These are phyloP conservation scores for Teratosphaeria epicoccoides DNA, from an alignment of 2,329 filamentous ascomycete genomes.

Conservation along the genomic window DNA sequence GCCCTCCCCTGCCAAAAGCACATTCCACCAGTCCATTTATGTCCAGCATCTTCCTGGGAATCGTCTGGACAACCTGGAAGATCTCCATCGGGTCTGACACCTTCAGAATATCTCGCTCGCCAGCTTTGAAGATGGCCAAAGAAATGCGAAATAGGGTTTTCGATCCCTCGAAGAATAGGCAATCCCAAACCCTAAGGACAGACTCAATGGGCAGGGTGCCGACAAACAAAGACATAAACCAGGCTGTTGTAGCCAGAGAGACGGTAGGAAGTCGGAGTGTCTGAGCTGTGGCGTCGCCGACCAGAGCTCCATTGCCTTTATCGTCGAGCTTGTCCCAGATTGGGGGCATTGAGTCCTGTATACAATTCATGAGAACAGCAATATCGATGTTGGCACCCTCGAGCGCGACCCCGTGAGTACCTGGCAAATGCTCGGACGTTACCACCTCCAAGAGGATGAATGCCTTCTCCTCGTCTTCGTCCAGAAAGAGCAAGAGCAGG, in stretches of 20 bases:
- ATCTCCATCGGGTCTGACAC: slow-evolving; percentile 87
- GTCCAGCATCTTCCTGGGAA: slow-evolving; percentile 72
- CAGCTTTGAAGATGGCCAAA: slow-evolving; percentile 80
- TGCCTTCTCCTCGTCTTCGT: slow-evolving; percentile 71
- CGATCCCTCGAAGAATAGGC: slow-evolving; percentile 89
- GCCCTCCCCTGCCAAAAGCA: slow-evolving; percentile 46
- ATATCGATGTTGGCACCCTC: slow-evolving; percentile 91
- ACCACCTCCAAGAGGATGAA: slow-evolving; percentile 93
- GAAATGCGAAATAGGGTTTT: slow-evolving; percentile 90
- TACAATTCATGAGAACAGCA: slow-evolving; percentile 78
- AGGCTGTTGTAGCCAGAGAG: slow-evolving; percentile 83
- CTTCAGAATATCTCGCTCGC: slow-evolving; percentile 67
- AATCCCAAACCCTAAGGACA: slow-evolving; percentile 86
- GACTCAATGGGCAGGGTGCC: slow-evolving; percentile 86
- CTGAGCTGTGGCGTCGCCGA: slow-evolving; percentile 32
- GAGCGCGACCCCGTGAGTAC: slow-evolving; percentile 80
- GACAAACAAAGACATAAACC: slow-evolving; percentile 97
- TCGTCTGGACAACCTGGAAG: slow-evolving; percentile 83
- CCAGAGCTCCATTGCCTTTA: slow-evolving; percentile 48
- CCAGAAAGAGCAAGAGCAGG: slow-evolving; percentile 74
- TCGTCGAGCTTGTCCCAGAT: slow-evolving; percentile 87
- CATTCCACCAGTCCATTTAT: slow-evolving; percentile 72
- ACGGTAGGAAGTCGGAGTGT: slow-evolving; percentile 66
- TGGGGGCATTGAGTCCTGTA: slow-evolving; percentile 69
- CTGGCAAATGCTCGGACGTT: slow-evolving; percentile 75